These are phyloP conservation scores for Acanthamoeba culbertsoni DNA, from an alignment of 208 protist genomes.

Conservation along the genomic window DNA sequence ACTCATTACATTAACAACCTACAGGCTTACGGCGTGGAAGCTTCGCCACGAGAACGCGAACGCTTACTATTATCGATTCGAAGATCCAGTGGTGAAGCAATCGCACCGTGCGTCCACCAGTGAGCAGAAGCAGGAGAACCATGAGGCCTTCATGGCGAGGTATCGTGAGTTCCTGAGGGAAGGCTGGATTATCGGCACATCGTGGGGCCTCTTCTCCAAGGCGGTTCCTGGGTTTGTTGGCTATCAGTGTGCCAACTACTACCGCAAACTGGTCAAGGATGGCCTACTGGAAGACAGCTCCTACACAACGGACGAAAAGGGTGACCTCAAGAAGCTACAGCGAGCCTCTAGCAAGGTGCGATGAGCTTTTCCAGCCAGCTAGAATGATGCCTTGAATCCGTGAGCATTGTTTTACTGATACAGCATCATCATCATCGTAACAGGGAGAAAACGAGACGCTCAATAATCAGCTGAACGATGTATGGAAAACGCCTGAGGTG, in stretches of 20 bases:
- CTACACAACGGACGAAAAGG: conserved; percentile 32
- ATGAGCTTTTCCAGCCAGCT: neutral
- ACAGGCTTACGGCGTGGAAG: conserved; percentile 1
- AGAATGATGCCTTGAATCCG: neutral
- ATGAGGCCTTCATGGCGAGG: conserved; percentile 20
- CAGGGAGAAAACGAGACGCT: conserved; percentile 43
- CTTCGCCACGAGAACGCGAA: conserved; percentile 25
- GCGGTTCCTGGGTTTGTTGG: neutral
- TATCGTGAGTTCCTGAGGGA: conserved; percentile 4
- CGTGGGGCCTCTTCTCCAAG: conserved; percentile 49
- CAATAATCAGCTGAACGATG: conserved; percentile 1
- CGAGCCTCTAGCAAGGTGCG: neutral
- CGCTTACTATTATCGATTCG: conserved; percentile 41
- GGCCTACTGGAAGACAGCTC: neutral
- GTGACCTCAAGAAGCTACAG: conserved; percentile 9
- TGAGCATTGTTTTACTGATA: no score
- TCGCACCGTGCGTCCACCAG: neutral
- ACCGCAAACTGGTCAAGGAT: conserved; percentile 41
- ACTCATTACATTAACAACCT: no score
- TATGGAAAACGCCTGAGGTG: conserved; percentile 20
- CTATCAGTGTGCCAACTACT: conserved; percentile 56
- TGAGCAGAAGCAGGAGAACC: conserved; percentile 42
- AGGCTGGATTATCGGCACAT: conserved; percentile 6
- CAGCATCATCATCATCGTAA: neutral
- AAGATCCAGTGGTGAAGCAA: conserved; percentile 14